A percentile compares a stretch with the other conserved stretches of the same genome.
phyloP scores from a whole-genome alignment of 495 filamentous ascomycete genomes.

The Hypoxylon lienhwacheense region DNA sequence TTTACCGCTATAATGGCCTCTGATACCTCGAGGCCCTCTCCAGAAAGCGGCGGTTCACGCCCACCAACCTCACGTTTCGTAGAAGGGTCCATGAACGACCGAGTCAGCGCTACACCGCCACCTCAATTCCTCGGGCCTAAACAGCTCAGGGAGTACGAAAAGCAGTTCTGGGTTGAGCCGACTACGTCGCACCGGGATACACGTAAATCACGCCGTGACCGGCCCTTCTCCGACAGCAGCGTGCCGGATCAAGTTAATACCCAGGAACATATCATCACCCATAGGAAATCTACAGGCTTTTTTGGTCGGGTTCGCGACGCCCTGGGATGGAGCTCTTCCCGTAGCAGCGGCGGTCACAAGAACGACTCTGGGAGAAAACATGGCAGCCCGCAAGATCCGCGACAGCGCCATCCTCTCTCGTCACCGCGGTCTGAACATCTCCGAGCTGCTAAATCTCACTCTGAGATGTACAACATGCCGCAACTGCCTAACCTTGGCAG shows the following conservation, averaged over 20 bases:
- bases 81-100: slow-evolving; percentile 78
- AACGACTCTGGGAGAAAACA: slow-evolving; percentile 28
- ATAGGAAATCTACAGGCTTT: slow-evolving; percentile 37
- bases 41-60: slow-evolving; percentile 52
- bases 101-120: slow-evolving; percentile 68
- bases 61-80: slow-evolving; percentile 55
- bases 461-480: slow-evolving; percentile 35
- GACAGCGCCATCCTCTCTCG: slow-evolving; percentile 5
- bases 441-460: slow-evolving; percentile 33
- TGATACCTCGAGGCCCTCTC: slow-evolving; percentile 23
- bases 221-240: slow-evolving; percentile 32
- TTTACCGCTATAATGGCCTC: slow-evolving; percentile 24
- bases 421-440: slow-evolving; percentile 27
- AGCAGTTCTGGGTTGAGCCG: slow-evolving; percentile 37
- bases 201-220: slow-evolving; percentile 14
- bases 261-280: slow-evolving; percentile 23
- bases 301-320: slow-evolving; percentile 35
- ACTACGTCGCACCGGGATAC: slow-evolving; percentile 4
- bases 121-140: slow-evolving; percentile 60
- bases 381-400: slow-evolving; percentile 31
- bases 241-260: background rate
- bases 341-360: slow-evolving; percentile 10
- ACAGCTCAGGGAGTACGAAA: slow-evolving; percentile 43
- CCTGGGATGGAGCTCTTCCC: slow-evolving; percentile 25
- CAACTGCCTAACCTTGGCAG: slow-evolving; percentile 15